Evolutionary conservation across 2,329 filamentous ascomycete genomes (phyloP), one percentile per base, ranked within the genome.

Genomic region (Trichoderma hamatum): DNA sequence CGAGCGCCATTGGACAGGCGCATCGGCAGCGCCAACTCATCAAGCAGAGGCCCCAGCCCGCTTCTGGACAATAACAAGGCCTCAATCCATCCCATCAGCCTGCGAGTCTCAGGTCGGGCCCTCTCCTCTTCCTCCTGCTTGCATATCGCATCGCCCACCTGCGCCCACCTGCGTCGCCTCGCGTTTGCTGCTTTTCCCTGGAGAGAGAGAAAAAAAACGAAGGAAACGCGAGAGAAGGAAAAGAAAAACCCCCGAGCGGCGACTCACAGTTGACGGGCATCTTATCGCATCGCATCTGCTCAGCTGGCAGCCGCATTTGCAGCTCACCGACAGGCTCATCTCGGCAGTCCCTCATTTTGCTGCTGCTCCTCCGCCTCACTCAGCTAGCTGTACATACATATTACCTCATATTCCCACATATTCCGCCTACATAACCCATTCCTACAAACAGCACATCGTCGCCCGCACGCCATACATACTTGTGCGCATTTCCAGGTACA

Each of bases 1-100:
- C 72, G 67, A 70, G 73, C 73, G 71, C 74, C 71, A 81, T 81
- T 80, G 79, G 79, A 71, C 73, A 72, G 76, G 73, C 72, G 73
- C 73, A 72, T 74, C 78, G 74, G 78, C 77, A 80, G 66, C 78
- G 79, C 79, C 79, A 81, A 72, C 79, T 77, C 79, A 81, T 80
- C 79, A 80, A 67, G 64, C 71, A 68, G 67, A 69, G 65, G 51
- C 66, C 71, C 72, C 70, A 67, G 68, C 69, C 72, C 66, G 69
- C 72, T 75, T 75, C 73, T 75, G 74, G 73, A 75, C 77, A 79
- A 78, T 75, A 79, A 76, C 77, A 79, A 75, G 76, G 72, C 72
- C 73, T 70, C 68, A 61, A 55, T 60, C 60, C 55, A 65, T 32
- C 39, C 39, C 58, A 49, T 39, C 59, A 56, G 28, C 21, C 19